A percentile compares a stretch with the other conserved stretches of the same genome.
Evolutionary conservation across 2,329 filamentous ascomycete genomes (phyloP).

Genomic region (Penicillium sp.): DNA sequence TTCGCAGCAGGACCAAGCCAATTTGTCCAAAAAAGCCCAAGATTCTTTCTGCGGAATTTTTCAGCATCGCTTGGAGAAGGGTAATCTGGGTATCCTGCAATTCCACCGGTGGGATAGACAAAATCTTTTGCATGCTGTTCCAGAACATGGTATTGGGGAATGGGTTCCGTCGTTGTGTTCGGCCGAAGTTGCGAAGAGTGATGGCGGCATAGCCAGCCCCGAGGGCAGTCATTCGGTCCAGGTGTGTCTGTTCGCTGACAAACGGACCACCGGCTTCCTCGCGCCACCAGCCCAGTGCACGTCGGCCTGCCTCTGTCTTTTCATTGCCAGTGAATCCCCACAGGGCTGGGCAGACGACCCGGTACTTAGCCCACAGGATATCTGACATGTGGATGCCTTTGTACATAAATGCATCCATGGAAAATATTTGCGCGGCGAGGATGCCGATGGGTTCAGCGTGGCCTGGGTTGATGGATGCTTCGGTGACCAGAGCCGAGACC

Average conservation of each 20-base stretch:
- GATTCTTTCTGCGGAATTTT: conserved; percentile 71
- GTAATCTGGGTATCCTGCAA: conserved; percentile 71
- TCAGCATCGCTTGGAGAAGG: conserved; percentile 68
- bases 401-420: conserved; percentile 64
- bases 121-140: conserved; percentile 69
- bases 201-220: conserved; percentile 81
- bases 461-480: conserved; percentile 62
- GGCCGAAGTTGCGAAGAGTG: conserved; percentile 76
- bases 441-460: conserved; percentile 78
- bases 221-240: conserved; percentile 75
- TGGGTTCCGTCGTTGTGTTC: conserved; percentile 65
- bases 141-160: conserved; percentile 81
- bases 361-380: conserved; percentile 83
- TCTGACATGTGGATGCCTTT: conserved; percentile 69
- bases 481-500: conserved; percentile 66
- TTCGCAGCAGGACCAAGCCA: conserved; percentile 66
- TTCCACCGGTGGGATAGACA: conserved; percentile 67
- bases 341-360: conserved; percentile 74
- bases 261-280: conserved; percentile 54
- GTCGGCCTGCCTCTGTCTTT: conserved; percentile 64
- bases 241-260: conserved; percentile 68
- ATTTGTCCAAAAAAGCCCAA: conserved; percentile 76
- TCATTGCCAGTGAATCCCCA: conserved; percentile 80
- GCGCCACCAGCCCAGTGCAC: conserved; percentile 70
- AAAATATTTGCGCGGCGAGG: conserved; percentile 71